Conservation (phyloP, 306 rosid genomes). For the Begonia peltatifolia region DNA sequence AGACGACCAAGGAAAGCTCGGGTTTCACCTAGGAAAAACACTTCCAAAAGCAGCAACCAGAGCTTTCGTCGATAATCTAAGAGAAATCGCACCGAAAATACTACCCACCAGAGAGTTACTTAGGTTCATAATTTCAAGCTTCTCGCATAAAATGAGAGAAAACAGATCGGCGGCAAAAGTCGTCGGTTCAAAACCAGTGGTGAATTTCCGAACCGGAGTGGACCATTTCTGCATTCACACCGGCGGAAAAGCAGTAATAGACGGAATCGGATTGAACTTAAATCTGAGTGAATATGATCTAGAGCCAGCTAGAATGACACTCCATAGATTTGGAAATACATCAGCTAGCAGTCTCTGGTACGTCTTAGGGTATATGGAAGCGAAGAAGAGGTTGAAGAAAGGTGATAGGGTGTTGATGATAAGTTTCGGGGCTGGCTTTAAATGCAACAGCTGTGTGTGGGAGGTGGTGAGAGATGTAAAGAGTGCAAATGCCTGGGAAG, state of each 20-base stretch:
- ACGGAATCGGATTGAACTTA: not conserved
- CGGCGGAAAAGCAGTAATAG: conserved; percentile 1
- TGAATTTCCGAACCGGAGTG: not conserved
- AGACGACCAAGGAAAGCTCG: conserved; percentile 40
- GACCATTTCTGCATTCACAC: not conserved
- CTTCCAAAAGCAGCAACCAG: conserved; percentile 75
- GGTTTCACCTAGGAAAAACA: conserved; percentile 39
- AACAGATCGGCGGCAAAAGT: too few relatives aligned
- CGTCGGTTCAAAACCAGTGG: not conserved
- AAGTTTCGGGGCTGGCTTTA: conserved; percentile 73
- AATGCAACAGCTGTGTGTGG: conserved; percentile 77
- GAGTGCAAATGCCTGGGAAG: conserved; percentile 51
- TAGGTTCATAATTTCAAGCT: conserved; percentile 11
- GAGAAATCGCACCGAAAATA: conserved; percentile 45
- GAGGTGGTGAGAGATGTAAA: conserved; percentile 50
- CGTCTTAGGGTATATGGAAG: conserved; percentile 73
- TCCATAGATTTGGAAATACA: conserved; percentile 60
- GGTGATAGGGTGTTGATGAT: conserved; percentile 56
- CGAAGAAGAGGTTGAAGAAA: conserved; percentile 55
- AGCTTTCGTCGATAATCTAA: conserved; percentile 53
- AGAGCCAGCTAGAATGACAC: conserved; percentile 66
- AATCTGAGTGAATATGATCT: conserved; percentile 33
- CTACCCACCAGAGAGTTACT: conserved; percentile 52
- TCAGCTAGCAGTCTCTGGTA: conserved; percentile 77
- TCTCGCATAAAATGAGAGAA: too few relatives aligned